A percentile compares a stretch with the other conserved stretches of the same genome.
These are phyloP conservation scores for Gossypium bickii DNA, from an alignment of 345 rosid genomes.

Conservation along the genomic window DNA sequence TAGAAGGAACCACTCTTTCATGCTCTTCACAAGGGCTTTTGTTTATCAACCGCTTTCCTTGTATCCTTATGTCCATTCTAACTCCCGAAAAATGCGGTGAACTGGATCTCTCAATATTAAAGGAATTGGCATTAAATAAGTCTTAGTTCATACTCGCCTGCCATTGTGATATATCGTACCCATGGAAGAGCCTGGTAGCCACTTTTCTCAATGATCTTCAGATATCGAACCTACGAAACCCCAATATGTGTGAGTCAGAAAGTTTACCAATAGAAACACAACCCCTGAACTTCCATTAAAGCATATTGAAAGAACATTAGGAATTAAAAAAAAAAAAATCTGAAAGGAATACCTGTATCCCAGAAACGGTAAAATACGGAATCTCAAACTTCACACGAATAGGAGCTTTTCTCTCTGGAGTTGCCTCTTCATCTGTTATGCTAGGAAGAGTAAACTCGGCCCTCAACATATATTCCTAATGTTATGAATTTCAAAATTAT, in stretches of 20 bases:
- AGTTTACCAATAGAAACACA: background rate
- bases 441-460: slow-evolving; percentile 81
- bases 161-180: slow-evolving; percentile 99
- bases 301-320: background rate
- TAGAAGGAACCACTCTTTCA: background rate
- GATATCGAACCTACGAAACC: slow-evolving; percentile 74
- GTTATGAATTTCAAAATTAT: background rate
- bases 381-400: slow-evolving; percentile 77
- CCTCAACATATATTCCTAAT: slow-evolving; percentile 81
- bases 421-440: slow-evolving; percentile 65
- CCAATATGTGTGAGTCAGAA: background rate
- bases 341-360: slow-evolving; percentile 65
- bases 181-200: slow-evolving; percentile 99
- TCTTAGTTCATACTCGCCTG: slow-evolving; percentile 93
- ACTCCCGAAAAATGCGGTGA: background rate
- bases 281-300: background rate
- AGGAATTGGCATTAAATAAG: slow-evolving; percentile 40
- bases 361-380: slow-evolving; percentile 81
- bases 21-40: background rate
- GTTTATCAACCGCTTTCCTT: background rate
- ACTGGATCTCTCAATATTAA: background rate
- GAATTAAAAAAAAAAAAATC: background rate
- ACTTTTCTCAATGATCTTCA: slow-evolving; percentile 95
- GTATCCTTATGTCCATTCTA: slow-evolving; percentile 4
- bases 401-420: slow-evolving; percentile 74